Evolutionary conservation across 2,329 filamentous ascomycete genomes (phyloP), one percentile per base, ranked within the genome.

Genomic region (Epichloe coenophiala): DNA sequence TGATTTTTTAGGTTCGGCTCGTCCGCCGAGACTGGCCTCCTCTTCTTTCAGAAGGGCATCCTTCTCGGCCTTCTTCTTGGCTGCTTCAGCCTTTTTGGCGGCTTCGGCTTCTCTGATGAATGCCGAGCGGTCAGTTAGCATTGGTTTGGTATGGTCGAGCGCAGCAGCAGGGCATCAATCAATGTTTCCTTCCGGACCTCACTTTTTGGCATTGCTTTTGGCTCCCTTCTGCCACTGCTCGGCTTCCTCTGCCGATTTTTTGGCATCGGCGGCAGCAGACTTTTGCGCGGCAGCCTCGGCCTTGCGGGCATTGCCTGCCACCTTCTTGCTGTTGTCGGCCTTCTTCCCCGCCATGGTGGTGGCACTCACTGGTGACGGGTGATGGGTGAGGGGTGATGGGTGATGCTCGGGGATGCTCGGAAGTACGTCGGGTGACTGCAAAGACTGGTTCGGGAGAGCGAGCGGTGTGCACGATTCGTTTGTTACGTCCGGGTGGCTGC

Each of bases 51-150:
- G 71, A 23, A 90, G 72, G 11, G 90, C 88, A 2, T 94, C 90
- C 47, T 85, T 85, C 65, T 97, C 93, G 48, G 90, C 91, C 71
- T 95, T 97, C 71, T 95, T 89, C 70, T 91, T 95, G 47, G 82
- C 83, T 47, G 85, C 86, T 49, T 90, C 88, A 37, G 85, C 84
- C 59, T 94, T 88, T 65, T 90, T 95, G 59, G 63, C 61, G 4
- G 61, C 67, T 31, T 68, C 66, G 4, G 65, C 63, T 48, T 69
- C 67, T 58, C 67, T 69, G 48, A 8, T 8, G 45, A 35, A 9
- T 38, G 9, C 8, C 21, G 19, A 31, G 31, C n/a, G 43, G 49
- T 53, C 43, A 45, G 49, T 54, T 43, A 45, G 50, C 47, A 40
- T 35, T n/a, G 21, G 2, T 4, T 11, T 21, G 7, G 38, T 19